Base-by-base conservation (phyloP, 2,329 filamentous ascomycete genomes). In the Pseudogymnoascus sp. region DNA sequence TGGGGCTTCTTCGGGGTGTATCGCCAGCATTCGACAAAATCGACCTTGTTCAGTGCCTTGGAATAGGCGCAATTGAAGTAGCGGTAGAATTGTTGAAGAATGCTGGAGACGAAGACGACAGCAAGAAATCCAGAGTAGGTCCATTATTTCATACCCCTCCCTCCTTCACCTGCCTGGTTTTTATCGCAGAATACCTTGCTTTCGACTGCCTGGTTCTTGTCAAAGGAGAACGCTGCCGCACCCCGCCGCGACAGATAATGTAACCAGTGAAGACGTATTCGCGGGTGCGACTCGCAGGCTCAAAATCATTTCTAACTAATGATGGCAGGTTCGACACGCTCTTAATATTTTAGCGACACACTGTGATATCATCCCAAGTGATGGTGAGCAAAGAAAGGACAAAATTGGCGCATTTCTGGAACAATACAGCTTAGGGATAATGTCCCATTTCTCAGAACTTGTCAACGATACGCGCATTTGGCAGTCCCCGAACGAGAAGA, bases 11-110 rank as follows among this genome's bases (percentile, higher is more conserved):
- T 3, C 78, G 81, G 35, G 81, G 86, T 11, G 82, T 92, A 21
- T 90, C 90, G 38, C 77, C 86, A 7, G 83, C 87, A 45, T 91
- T 97, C 66, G 80, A 84, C 52, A 81, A 83, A 6, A 80, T 83
- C 14, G 83, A 84, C 41, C 78, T 97, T 16, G 79, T 82, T 7
- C 84, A 87, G 33, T 78, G 96, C 63, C 80, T 96, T 23, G 85
- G 86, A 66, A 81, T 86, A 29, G 91, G 96, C 68, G 87, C 91
- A 2, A 86, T 92, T 21, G 77, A 84, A 8, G 88, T 90, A 52
- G 86, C 90, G 3, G 86, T 92, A 66, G 90, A 96, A 72, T 81
- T 97, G 14, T 79, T 99, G 8, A 94, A 93, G 74, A 80, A 84
- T 35, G 86, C 90, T 29, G 91, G 86, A 0, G 90, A 93, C 69